Base-by-base conservation (phyloP, 345 rosid species). In the Balakata baccata region DNA sequence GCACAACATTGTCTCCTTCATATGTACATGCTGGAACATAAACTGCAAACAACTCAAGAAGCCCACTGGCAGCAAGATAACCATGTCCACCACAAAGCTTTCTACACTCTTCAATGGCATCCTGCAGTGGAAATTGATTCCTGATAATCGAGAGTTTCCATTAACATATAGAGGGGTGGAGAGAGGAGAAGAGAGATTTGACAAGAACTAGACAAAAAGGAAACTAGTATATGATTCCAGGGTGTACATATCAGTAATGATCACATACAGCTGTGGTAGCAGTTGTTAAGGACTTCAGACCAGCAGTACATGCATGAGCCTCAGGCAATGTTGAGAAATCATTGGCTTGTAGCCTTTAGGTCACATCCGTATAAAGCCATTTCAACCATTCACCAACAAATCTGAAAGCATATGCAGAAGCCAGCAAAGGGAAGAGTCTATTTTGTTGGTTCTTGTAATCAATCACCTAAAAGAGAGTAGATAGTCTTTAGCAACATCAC, bases 81-180 rank as follows among this genome's bases (percentile, higher is more conserved):
- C 99, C 99, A 81, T 96, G 99, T 69, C 99, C 99, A 81, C 99
- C 99, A 70, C 99, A 96, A 68, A 96, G 78, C 82, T 96, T 96
- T 69, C 98, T 86, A 76, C 99, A 96, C 83, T 96, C 99, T 89
- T 96, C 99, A 74, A 96, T 93, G 11, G 76, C 98, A 88, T 96
- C 97, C 99, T 95, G 88, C 72, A 80, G 59, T 68, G 62, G 69
- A 52, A 71, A 57, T 29, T 37, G 54, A 64, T 20, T 69, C 49
- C 53, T 29, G 43, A 64, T 13, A 72, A 74, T 38, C 50, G 9
- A 23, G 1, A n/a, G 0, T 13, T 50, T 2, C 49, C 17, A 23
- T 25, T 61, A 8, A 7, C 39, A 54, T 50, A 7, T 18, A 29
- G 60, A 53, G 37, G 16, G 29, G 4, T 25, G 10, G 62, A 37